Percentiles rank a stretch among this genome's conserved stretches.
Conservation (phyloP, 2,329 filamentous ascomycete species). For the Ceratocystis huliohia region DNA sequence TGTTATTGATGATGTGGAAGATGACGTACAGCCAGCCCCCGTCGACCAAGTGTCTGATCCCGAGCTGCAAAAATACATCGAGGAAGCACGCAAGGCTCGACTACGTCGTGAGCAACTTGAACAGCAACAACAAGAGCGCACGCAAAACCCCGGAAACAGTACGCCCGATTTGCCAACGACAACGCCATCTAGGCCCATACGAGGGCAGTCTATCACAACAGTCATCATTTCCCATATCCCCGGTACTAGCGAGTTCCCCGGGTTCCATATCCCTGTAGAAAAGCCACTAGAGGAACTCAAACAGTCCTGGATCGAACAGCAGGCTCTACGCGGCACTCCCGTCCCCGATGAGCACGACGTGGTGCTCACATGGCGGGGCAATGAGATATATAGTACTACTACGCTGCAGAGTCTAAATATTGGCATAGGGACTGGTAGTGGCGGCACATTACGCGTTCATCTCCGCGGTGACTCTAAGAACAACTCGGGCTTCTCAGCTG, state of each 20-base stretch:
- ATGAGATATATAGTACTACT: conserved; percentile 61
- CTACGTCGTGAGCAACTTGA: background rate
- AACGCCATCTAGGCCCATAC: background rate
- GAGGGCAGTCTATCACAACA: background rate
- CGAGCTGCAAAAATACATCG: conserved; percentile 36
- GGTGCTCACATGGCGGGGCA: conserved; percentile 68
- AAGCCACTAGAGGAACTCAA: conserved; percentile 35
- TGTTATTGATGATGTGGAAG: background rate
- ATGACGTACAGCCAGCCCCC: background rate
- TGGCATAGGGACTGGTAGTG: conserved; percentile 26
- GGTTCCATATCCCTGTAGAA: conserved; percentile 6
- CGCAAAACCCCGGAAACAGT: background rate
- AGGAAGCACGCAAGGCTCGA: conserved; percentile 29
- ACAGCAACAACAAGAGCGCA: background rate
- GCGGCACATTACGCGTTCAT: conserved; percentile 30
- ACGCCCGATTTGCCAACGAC: background rate
- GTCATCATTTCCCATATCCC: conserved; percentile 44
- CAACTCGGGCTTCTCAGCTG: conserved; percentile 36
- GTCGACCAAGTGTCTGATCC: conserved; percentile 28
- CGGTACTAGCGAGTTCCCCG: conserved; percentile 30
- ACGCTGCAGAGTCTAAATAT: conserved; percentile 59
- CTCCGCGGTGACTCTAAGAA: conserved; percentile 27
- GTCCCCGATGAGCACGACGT: conserved; percentile 39
- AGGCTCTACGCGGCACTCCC: conserved; percentile 36
- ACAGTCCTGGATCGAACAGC: conserved; percentile 54